Evolutionary conservation across 306 rosid species (phyloP), one percentile per base, ranked within the genome.

Genomic region (Luffa aegyptiaca): DNA sequence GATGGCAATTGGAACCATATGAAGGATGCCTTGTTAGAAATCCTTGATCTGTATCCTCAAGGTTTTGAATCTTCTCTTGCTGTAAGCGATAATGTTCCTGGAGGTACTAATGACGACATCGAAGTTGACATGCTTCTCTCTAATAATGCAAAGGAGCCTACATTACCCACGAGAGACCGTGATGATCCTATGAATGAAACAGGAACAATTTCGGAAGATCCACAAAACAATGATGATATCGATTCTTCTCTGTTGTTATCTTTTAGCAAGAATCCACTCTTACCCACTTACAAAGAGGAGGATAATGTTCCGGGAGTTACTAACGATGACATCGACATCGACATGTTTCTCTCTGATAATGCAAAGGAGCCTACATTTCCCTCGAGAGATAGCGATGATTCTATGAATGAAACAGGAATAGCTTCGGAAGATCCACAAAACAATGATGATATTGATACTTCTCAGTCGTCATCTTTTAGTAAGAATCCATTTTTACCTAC

Each of bases 1-100:
- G 80, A 77, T 59, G 71, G 72, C 42, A 46, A 77, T 42, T 77
- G 80, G 80, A 59, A 59, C 49, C 42, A 59, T 45, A 14, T 77
- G 36, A 77, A 77, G 56, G 57, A 42, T 42, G 53, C 80, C 26
- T 77, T 77, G 9, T 39, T 77, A 35, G 80, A 77, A 59, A 63
- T 77, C 80, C 3, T 77, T 33, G 49, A 41, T 26, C 70, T 62
- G 56, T 39, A 59, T 77, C 56, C 70, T 42, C 56, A 42, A 58
- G 10, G 16, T 31, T 20, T 77, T 17, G 41, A 42, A 31, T 59
- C 46, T 77, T 51, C 78, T 74, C 62, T 51, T 77, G 42, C 72
- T 58, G 31, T 14, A 1, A 77, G 57, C 10, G 31, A 17, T 41
- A 77, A 44, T 59, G 39, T 14, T 77, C 56, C 4, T 1, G 69